Evolutionary conservation across 805 yeast species (phyloP), one percentile per base, ranked within the genome.

Genomic region (Nakazawaea laoshanensis): DNA sequence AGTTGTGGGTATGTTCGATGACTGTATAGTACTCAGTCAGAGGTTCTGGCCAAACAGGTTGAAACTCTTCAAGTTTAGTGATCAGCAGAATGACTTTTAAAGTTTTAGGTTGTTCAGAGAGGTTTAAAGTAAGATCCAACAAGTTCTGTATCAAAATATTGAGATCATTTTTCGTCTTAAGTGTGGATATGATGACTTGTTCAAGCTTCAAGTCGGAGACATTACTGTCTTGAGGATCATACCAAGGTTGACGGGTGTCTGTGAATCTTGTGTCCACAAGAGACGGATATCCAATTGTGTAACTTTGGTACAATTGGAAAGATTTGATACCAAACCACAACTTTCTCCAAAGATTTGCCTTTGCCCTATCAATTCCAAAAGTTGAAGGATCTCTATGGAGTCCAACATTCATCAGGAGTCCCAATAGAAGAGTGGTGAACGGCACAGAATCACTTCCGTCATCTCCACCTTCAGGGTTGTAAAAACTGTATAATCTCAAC

Each of bases 311-410:
- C 2, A 61, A 42, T 43, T 76, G 83, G 24, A 58, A 39, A 1
- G 66, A 44, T 9, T 70, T 54, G 29, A 77, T 50, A 19, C 59
- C 55, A 47, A 64, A 67, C 84, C 84, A 77, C 5, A 74, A 61
- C 42, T 72, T 74, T 44, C 84, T 59, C 62, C 72, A 64, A 3
- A 74, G 43, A 39, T 71, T 68, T 19, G 64, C 18, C 28, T 13
- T 6, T 10, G 5, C 18, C 11, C 19, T 11, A 7, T 25, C 28
- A 7, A 25, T 15, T 19, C 51, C 49, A 42, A 73, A 72, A 25
- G 58, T 58, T 28, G 62, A 65, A 0, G 86, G 85, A 41, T 79
- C 86, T 43, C 86, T 61, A 47, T 79, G 77, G 17, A 79, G 47
- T 0, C 86, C 87, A 41, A 77, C 77, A 36, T 72, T 25, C 10